Evolutionary conservation across 768 basidiomycete species (phyloP).

Genomic region (Russula sp.): DNA sequence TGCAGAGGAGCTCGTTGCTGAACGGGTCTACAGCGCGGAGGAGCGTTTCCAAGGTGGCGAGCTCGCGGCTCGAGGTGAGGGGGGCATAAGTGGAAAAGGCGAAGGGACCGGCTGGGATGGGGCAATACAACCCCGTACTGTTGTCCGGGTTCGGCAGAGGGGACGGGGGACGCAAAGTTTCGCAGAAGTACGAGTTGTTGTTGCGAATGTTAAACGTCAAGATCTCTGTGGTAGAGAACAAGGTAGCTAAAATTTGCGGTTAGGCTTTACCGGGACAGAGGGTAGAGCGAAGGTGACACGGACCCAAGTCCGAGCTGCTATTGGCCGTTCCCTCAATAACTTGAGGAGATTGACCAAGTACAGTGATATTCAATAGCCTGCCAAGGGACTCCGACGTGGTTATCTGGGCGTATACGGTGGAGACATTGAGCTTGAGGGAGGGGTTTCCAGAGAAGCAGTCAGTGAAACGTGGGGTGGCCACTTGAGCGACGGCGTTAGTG

Average conservation of each 20-base stretch:
- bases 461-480: conserved; percentile 38
- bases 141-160: conserved; percentile 43
- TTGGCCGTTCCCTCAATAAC: conserved; percentile 54
- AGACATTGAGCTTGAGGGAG: conserved; percentile 54
- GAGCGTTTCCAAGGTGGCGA: conserved; percentile 80
- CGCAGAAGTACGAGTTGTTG: conserved; percentile 70
- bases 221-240: conserved; percentile 76
- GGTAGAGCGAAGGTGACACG: conserved; percentile 23
- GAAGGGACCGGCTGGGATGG: conserved; percentile 69
- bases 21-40: conserved; percentile 86
- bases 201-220: conserved; percentile 70
- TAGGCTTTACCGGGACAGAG: conserved; percentile 13
- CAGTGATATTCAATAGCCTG: conserved; percentile 57
- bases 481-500: conserved; percentile 11
- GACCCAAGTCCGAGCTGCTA: conserved; percentile 58
- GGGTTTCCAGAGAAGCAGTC: conserved; percentile 59
- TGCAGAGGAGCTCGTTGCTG: conserved; percentile 73
- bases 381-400: conserved; percentile 37
- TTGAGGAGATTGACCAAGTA: conserved; percentile 57
- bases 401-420: conserved; percentile 68
- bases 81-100: conserved; percentile 73
- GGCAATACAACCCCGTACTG: conserved; percentile 52
- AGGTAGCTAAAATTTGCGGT: conserved; percentile 49
- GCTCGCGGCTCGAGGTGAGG: conserved; percentile 53
- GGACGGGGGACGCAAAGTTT: conserved; percentile 69